Percentiles rank a stretch among this genome's conserved stretches.
phyloP scores from a whole-genome alignment of 208 protist genomes.

The Trypanosoma cruzi region DNA sequence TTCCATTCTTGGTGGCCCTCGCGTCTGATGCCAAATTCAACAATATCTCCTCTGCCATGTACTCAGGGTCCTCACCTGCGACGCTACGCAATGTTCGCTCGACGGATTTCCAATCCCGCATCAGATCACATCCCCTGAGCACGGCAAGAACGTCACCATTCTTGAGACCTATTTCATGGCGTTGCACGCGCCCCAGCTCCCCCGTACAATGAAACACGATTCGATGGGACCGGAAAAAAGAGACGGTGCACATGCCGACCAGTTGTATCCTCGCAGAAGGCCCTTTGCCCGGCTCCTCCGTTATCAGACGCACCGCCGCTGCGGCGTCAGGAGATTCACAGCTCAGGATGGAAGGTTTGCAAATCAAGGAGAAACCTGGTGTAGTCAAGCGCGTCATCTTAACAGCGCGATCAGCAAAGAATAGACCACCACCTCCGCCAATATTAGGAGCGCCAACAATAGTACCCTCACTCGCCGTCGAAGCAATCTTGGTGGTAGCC shows the following conservation, averaged over 20 bases:
- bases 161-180: slow-evolving; percentile 49
- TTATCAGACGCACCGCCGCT: slow-evolving; percentile 35
- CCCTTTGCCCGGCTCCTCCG: slow-evolving; percentile 1
- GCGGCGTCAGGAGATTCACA: slow-evolving; percentile 40
- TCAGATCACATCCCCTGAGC: slow-evolving; percentile 40
- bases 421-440: slow-evolving; percentile 30
- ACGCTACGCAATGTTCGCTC: slow-evolving; percentile 26
- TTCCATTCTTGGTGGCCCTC: background rate
- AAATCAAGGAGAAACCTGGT: slow-evolving; percentile 53
- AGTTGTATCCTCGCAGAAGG: slow-evolving; percentile 40
- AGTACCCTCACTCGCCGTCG: background rate
- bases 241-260: slow-evolving; percentile 46
- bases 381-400: slow-evolving; percentile 48
- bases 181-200: slow-evolving; percentile 37
- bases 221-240: slow-evolving; percentile 46
- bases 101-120: slow-evolving; percentile 33
- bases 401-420: slow-evolving; percentile 78
- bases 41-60: slow-evolving; percentile 82
- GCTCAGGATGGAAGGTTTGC: slow-evolving; percentile 45
- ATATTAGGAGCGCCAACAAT: background rate
- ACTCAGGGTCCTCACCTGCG: slow-evolving; percentile 61
- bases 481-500: background rate
- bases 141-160: slow-evolving; percentile 60
- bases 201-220: slow-evolving; percentile 70
- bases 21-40: slow-evolving; percentile 33